Percentiles rank a stretch among this genome's conserved stretches.
phyloP scores from a whole-genome alignment of 2,329 filamentous ascomycete species.

The Alternaria solani region DNA sequence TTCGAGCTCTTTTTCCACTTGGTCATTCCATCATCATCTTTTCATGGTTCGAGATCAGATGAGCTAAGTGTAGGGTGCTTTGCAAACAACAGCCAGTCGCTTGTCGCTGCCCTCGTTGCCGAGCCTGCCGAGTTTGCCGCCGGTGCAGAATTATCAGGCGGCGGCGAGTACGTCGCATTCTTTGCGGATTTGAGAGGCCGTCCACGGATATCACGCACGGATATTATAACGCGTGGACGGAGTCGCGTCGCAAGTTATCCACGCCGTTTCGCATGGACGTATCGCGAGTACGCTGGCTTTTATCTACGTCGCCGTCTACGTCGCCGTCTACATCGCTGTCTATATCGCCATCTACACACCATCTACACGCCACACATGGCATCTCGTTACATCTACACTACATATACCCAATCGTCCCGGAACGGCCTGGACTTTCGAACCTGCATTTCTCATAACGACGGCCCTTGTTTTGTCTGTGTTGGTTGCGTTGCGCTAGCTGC shows the following conservation, averaged over 20 bases:
- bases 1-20: background rate
- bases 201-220: background rate
- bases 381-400: background rate
- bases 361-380: background rate
- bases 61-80: conserved; percentile 34
- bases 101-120: conserved; percentile 35
- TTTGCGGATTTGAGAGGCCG: conserved; percentile 31
- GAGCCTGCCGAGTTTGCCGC: conserved; percentile 16
- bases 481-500: background rate
- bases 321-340: too few species aligned
- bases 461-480: background rate
- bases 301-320: too few species aligned
- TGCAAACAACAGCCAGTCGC: conserved; percentile 26
- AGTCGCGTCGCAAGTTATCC: background rate
- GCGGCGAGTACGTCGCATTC: conserved; percentile 30
- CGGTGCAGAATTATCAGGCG: conserved; percentile 37
- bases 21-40: conserved; percentile 13
- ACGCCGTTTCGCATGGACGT: background rate
- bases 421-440: background rate
- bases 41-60: conserved; percentile 21
- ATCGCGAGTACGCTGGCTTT: background rate
- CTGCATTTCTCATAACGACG: background rate
- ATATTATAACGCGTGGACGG: background rate
- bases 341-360: too few species aligned
- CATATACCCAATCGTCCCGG: conserved; percentile 11